Conservation (phyloP, 345 rosid species). For the Ailanthus altissimus region DNA sequence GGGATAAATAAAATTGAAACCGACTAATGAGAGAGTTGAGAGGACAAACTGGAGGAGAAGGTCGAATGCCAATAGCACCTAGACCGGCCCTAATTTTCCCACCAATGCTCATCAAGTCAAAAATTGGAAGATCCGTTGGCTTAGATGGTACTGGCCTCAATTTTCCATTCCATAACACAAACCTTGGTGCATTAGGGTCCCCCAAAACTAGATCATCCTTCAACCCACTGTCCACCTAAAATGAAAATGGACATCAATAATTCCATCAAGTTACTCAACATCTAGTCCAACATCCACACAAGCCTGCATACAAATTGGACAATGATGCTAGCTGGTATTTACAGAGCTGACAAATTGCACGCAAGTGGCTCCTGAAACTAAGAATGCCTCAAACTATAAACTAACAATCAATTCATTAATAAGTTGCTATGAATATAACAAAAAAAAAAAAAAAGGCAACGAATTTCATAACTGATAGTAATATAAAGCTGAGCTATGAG, state of each 20-base stretch:
- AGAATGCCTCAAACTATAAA: conserved; percentile 25
- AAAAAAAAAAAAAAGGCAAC: too few species aligned
- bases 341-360: not conserved
- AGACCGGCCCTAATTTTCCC: conserved; percentile 89
- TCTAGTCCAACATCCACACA: not conserved
- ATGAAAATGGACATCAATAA: not conserved
- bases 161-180: conserved; percentile 85
- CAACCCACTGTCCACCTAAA: conserved; percentile 83
- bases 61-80: conserved; percentile 85
- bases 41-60: conserved; percentile 87
- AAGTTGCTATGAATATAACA: too few species aligned
- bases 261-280: not conserved
- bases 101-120: conserved; percentile 84
- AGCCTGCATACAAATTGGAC: not conserved
- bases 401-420: not conserved
- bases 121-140: conserved; percentile 68
- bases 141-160: conserved; percentile 88
- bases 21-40: conserved; percentile 22
- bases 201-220: conserved; percentile 90
- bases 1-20: not conserved
- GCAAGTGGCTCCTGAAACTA: conserved; percentile 17
- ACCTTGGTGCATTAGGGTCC: conserved; percentile 88
- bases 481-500: not conserved
- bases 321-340: not conserved
- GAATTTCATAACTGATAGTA: too few species aligned